Evolutionary conservation across 768 basidiomycete genomes (phyloP).

Genomic region (Suillus fuscotomentosus): DNA sequence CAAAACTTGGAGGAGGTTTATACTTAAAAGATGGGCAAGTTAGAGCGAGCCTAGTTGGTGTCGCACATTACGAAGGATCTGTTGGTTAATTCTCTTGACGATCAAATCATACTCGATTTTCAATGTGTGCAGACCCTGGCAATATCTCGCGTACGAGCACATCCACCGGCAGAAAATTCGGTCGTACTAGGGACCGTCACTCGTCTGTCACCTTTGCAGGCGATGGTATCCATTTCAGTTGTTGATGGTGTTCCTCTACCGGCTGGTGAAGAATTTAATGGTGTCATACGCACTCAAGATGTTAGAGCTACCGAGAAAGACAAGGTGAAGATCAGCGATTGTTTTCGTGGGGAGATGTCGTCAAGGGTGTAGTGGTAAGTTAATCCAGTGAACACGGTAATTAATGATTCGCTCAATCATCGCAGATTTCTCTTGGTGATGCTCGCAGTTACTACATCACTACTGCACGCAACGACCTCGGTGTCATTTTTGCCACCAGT

Average conservation of each 20-base stretch:
- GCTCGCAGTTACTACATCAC: conserved; percentile 90
- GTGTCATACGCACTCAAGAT: conserved; percentile 86
- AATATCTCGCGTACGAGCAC: conserved; percentile 66
- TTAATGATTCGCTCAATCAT: conserved; percentile 6
- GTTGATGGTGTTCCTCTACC: conserved; percentile 86
- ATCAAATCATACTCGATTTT: conserved; percentile 4
- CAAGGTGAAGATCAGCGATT: conserved; percentile 84
- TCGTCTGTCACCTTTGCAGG: conserved; percentile 81
- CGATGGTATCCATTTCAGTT: conserved; percentile 77
- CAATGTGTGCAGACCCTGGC: conserved; percentile 47
- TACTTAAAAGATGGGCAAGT: conserved; percentile 63
- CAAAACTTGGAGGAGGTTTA: conserved; percentile 62
- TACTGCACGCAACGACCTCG: conserved; percentile 86
- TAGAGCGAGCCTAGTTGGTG: conserved; percentile 71
- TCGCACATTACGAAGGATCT: conserved; percentile 58
- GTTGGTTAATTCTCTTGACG: conserved; percentile 49
- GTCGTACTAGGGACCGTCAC: conserved; percentile 80
- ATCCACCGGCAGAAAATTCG: conserved; percentile 73
- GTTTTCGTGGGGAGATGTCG: conserved; percentile 93
- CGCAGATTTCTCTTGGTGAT: conserved; percentile 87
- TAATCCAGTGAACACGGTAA: background rate
- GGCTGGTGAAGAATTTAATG: conserved; percentile 83
- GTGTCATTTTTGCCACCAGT: conserved; percentile 88
- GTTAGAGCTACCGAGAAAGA: conserved; percentile 90
- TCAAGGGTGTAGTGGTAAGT: conserved; percentile 81